These are phyloP conservation scores for Myxozyma melibiosi DNA, from an alignment of 805 yeast species.

Conservation along the genomic window DNA sequence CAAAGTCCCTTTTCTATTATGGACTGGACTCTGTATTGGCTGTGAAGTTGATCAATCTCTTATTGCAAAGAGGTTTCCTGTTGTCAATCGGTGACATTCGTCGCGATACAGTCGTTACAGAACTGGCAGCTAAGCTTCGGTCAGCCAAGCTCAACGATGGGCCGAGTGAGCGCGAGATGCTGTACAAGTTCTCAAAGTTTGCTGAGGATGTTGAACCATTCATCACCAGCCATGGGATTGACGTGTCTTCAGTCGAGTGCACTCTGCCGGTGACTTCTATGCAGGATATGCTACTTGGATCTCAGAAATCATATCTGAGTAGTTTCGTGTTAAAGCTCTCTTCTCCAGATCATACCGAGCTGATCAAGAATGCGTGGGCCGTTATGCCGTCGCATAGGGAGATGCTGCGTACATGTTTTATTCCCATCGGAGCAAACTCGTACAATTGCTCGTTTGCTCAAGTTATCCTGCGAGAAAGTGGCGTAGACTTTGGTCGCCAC, in stretches of 20 bases:
- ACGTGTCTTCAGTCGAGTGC: neutral
- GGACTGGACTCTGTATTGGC: conserved; percentile 36
- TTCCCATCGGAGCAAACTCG: conserved; percentile 12
- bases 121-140: neutral
- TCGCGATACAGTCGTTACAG: conserved; percentile 7
- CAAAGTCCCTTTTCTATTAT: conserved; percentile 26
- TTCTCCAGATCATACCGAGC: neutral
- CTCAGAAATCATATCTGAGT: conserved; percentile 18
- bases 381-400: conserved; percentile 4
- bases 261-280: conserved; percentile 30
- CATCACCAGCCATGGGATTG: neutral
- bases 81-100: conserved; percentile 16
- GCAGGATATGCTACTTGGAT: conserved; percentile 27
- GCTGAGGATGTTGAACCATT: neutral
- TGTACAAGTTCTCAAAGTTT: neutral
- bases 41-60: conserved; percentile 15
- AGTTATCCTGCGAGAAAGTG: conserved; percentile 4
- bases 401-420: conserved; percentile 31
- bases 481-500: neutral
- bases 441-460: conserved; percentile 24
- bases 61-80: conserved; percentile 3
- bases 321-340: conserved; percentile 18
- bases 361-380: conserved; percentile 13
- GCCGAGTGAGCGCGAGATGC: neutral
- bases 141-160: neutral